Evolutionary conservation across 441 rosid genomes (phyloP).

Genomic region (Populus trichocarpa): DNA sequence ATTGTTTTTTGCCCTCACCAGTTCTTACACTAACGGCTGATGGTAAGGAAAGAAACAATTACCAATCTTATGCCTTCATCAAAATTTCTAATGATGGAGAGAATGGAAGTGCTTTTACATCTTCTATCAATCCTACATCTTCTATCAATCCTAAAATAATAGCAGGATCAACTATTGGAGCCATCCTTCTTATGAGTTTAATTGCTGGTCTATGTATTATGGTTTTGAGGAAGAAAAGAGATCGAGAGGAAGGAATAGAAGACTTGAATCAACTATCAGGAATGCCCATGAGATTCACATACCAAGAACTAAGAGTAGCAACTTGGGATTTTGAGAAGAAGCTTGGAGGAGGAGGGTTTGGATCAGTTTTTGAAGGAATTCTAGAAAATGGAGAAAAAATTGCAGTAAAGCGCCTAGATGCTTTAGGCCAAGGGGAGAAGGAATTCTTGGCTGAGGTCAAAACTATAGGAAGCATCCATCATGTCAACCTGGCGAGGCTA

Average conservation of each 20-base stretch:
- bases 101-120: neutral
- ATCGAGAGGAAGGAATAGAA: neutral
- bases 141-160: neutral
- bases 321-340: constrained; percentile 6
- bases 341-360: constrained; percentile 23
- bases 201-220: neutral
- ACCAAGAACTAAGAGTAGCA: constrained; percentile 5
- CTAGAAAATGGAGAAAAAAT: neutral
- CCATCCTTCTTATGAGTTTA: neutral
- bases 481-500: constrained; percentile 13
- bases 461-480: constrained; percentile 21
- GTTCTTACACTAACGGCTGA: constrained; percentile 2
- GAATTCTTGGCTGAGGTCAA: constrained; percentile 14
- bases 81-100: neutral
- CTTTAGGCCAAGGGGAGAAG: constrained; percentile 18
- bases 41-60: neutral
- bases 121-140: too few relatives aligned
- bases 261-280: neutral
- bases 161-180: neutral
- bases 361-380: constrained; percentile 20
- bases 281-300: constrained; percentile 13
- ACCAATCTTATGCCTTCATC: neutral
- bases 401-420: constrained; percentile 18
- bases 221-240: neutral
- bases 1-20: neutral